These are phyloP conservation scores for Zhuliangozyma parablackwelliae DNA, from an alignment of 1,139 yeast genomes.

Conservation along the genomic window DNA sequence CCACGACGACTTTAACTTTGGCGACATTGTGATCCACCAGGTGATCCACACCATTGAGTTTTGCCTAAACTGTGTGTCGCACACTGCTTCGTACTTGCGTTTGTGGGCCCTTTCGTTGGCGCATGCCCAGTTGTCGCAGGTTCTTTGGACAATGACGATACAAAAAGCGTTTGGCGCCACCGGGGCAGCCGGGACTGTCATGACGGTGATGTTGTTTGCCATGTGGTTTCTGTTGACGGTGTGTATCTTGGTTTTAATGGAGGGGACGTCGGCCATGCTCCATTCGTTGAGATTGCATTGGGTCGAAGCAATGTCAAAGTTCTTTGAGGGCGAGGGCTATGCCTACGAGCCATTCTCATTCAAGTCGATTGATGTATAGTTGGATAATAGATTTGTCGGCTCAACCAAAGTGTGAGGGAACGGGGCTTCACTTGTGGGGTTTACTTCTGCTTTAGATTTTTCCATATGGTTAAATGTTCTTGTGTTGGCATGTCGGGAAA, in stretches of 20 bases:
- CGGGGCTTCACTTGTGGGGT: neutral
- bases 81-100: constrained; percentile 94
- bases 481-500: too few species aligned
- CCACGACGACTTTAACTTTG: constrained; percentile 61
- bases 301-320: constrained; percentile 99
- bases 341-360: constrained; percentile 82
- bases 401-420: neutral
- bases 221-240: constrained; percentile 94
- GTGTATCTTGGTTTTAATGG: constrained; percentile 90
- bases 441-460: neutral
- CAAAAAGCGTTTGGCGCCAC: constrained; percentile 67
- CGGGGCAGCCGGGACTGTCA: constrained; percentile 65
- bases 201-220: constrained; percentile 76
- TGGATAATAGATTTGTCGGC: too few species aligned
- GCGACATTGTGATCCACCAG: constrained; percentile 95
- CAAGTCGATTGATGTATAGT: constrained; percentile 13
- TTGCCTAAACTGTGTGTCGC: constrained; percentile 95
- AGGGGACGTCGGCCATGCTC: constrained; percentile 98
- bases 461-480: too few species aligned
- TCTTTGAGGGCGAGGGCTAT: constrained; percentile 92
- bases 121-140: constrained; percentile 92
- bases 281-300: constrained; percentile 95
- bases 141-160: constrained; percentile 94
- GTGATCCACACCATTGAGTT: constrained; percentile 98
- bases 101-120: constrained; percentile 97